phyloP scores from a whole-genome alignment of 257 asterid genomes.

The Scutellaria minor region DNA sequence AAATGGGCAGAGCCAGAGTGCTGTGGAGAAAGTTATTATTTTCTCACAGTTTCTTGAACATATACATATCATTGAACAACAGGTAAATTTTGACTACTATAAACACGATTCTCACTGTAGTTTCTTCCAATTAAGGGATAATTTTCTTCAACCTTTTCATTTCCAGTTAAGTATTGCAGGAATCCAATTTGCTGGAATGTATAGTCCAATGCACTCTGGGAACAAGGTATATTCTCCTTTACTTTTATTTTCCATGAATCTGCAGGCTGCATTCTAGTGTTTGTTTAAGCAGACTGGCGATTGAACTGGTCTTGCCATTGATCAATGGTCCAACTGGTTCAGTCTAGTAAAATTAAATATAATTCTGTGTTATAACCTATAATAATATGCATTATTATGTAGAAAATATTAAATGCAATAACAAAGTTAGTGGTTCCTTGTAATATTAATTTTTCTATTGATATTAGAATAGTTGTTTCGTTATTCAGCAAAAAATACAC shows the following conservation, averaged over 20 bases:
- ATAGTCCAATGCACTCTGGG: conserved; percentile 87
- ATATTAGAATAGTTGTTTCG: not conserved
- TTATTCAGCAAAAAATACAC: not conserved
- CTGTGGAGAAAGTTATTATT: conserved; percentile 79
- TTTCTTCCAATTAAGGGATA: conserved; percentile 35
- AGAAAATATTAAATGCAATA: not conserved
- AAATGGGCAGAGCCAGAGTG: conserved; percentile 38
- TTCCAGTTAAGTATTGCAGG: conserved; percentile 74
- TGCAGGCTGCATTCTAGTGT: not conserved
- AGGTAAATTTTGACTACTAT: conserved; percentile 56
- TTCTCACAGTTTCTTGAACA: conserved; percentile 99
- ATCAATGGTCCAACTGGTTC: not conserved
- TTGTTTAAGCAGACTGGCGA: not conserved
- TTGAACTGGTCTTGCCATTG: not conserved
- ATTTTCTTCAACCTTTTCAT: conserved; percentile 25
- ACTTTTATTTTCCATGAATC: conserved; percentile 12
- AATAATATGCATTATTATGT: not conserved
- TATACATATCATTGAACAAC: conserved; percentile 90
- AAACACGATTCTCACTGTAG: conserved; percentile 27
- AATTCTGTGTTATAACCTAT: not conserved
- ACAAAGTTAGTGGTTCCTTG: not conserved
- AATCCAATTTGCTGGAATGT: conserved; percentile 82
- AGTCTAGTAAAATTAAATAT: no score
- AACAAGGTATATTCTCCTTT: conserved; percentile 61
- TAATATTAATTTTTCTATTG: not conserved